A percentile compares a stretch with the other conserved stretches of the same genome.
These are phyloP conservation scores for Lathyrus tuberosus DNA, from an alignment of 306 rosid species.

Conservation along the genomic window DNA sequence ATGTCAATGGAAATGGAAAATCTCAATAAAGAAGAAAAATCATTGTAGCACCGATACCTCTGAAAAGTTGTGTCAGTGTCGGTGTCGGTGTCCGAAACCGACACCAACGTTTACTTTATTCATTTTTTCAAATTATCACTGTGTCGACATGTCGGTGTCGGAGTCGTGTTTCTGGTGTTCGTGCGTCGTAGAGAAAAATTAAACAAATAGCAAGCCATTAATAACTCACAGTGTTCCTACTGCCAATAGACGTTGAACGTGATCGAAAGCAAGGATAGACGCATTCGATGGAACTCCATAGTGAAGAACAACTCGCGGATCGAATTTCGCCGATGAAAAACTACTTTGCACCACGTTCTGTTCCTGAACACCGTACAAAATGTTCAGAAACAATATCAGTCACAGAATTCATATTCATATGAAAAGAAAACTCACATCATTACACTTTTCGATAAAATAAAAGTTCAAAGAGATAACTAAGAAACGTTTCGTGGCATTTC, in stretches of 20 bases:
- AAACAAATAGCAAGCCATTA: slow-evolving; percentile 2
- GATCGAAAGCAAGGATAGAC: slow-evolving; percentile 81
- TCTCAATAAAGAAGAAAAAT: slow-evolving; percentile 13
- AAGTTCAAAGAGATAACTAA: background rate
- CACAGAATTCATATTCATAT: slow-evolving; percentile 5
- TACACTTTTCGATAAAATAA: slow-evolving; percentile 5
- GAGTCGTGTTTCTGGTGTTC: too few species aligned
- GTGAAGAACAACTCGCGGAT: slow-evolving; percentile 67
- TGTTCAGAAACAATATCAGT: slow-evolving; percentile 21
- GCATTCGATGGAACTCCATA: slow-evolving; percentile 82
- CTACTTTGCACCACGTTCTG: slow-evolving; percentile 45
- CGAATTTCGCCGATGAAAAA: slow-evolving; percentile 47
- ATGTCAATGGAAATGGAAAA: slow-evolving; percentile 23
- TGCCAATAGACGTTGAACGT: slow-evolving; percentile 69
- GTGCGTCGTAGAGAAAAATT: background rate
- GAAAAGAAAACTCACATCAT: slow-evolving; percentile 11
- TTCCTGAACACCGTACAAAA: slow-evolving; percentile 28
- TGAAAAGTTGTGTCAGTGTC: too few species aligned
- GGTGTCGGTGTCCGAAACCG: too few species aligned
- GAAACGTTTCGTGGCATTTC: background rate
- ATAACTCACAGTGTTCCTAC: slow-evolving; percentile 77
- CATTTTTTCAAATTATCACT: too few species aligned
- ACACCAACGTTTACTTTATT: too few species aligned
- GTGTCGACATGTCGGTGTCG: too few species aligned
- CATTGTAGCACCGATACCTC: too few species aligned